Evolutionary conservation across 257 asterid species (phyloP).

Genomic region (Solanum pimpinellifolium): DNA sequence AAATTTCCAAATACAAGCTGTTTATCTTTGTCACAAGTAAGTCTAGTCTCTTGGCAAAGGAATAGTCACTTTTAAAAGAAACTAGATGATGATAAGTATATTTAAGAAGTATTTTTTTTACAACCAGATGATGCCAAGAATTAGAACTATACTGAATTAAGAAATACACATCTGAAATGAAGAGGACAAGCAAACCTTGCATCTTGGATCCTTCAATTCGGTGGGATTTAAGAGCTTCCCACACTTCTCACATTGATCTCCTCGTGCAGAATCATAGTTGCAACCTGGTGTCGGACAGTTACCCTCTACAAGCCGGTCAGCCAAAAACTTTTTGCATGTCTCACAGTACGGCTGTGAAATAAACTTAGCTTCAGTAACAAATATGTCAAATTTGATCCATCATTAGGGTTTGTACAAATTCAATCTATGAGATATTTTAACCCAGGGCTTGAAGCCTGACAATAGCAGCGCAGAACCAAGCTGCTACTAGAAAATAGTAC

Average conservation of each 20-base stretch:
- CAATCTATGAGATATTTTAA: background rate
- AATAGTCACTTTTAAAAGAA: background rate
- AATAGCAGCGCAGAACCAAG: background rate
- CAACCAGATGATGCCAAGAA: background rate
- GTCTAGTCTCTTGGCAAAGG: background rate
- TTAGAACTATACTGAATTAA: background rate
- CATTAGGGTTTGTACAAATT: background rate
- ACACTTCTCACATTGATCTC: constrained; percentile 94
- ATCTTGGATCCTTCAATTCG: constrained; percentile 70
- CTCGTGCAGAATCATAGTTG: constrained; percentile 82
- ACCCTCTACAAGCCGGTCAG: constrained; percentile 91
- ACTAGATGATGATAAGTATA: background rate
- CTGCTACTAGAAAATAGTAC: background rate
- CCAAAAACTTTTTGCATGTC: constrained; percentile 66
- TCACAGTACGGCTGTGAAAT: constrained; percentile 28
- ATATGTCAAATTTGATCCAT: background rate
- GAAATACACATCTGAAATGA: background rate
- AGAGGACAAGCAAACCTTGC: constrained; percentile 51
- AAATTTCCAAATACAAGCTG: background rate
- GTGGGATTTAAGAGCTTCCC: constrained; percentile 85
- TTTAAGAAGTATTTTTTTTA: background rate
- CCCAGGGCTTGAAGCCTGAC: background rate
- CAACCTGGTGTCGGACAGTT: constrained; percentile 75
- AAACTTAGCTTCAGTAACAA: background rate
- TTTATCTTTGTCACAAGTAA: background rate